Evolutionary conservation across 2,329 filamentous ascomycete genomes (phyloP).

Genomic region (Aspergillus alliaceus): DNA sequence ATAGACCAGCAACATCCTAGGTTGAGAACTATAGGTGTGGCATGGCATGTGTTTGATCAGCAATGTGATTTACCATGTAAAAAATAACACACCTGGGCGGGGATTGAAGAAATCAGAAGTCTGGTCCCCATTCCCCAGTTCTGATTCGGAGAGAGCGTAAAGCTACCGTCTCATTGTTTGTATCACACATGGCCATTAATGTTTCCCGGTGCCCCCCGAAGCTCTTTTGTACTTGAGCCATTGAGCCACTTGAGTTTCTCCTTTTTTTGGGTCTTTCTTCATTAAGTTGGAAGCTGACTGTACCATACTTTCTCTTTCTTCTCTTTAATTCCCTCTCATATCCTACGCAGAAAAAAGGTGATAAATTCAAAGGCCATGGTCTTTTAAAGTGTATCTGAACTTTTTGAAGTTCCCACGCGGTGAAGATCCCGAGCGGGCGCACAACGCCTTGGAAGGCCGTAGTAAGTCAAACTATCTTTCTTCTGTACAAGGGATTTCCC

Average conservation of each 20-base stretch:
- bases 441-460: neutral
- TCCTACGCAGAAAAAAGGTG: neutral
- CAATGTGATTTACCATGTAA: too few relatives aligned
- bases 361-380: neutral
- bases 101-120: neutral
- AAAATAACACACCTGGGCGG: neutral
- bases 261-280: neutral
- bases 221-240: neutral
- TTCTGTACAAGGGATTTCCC: neutral
- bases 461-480: neutral
- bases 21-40: too few relatives aligned
- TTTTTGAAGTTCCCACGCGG: constrained; percentile 5
- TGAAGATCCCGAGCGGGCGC: constrained; percentile 14
- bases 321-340: neutral
- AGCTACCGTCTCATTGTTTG: constrained; percentile 3
- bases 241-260: neutral
- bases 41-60: neutral
- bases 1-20: too few relatives aligned
- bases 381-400: neutral
- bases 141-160: constrained; percentile 9
- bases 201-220: neutral
- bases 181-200: constrained; percentile 5
- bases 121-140: neutral
- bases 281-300: neutral
- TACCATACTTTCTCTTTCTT: neutral